Evolutionary conservation across 805 yeast species (phyloP), one percentile per base, ranked within the genome.

Genomic region (Suhomyces pyralidae): DNA sequence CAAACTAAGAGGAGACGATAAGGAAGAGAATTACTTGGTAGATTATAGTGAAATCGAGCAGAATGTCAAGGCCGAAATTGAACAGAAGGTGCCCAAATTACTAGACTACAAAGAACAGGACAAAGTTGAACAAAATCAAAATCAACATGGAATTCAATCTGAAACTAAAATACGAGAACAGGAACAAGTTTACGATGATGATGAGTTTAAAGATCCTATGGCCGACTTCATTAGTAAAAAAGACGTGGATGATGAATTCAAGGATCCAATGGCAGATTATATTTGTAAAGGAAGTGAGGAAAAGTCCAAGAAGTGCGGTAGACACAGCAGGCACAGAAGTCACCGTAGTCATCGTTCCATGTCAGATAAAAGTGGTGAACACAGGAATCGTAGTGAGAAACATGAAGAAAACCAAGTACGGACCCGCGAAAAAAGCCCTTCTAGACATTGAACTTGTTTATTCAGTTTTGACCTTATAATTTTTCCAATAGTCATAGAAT

Each of bases 1-100:
- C 63, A 80, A 76, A 53, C 80, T 85, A 38, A 71, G 78, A 58
- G 79, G 77, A 12, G 81, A 77, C 7, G 84, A 83, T 56, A 64
- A 60, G 15, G 82, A 79, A 49, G 81, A 79, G 46, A 78, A 74
- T 48, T 73, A 64, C 55, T 49, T 50, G 50, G 61, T 75, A 2
- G 66, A 71, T 48, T 62, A 71, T 52, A 61, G 65, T 17, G 55
- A 60, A 22, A 40, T 52, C 48, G 32, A 51, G 45, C 51, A 52
- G 14, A 47, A 47, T 34, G 36, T 43, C 25, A 45, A 51, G 34
- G 43, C 32, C 9, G 20, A 44, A 49, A 25, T 40, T 17, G 45
- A 51, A 32, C 40, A 19, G 22, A 24, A 47, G 19, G 34, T 8
- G 24, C 20, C 30, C 1, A 48, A 44, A 40, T 24, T 36, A 26